These are phyloP conservation scores for Carex pumila DNA, from an alignment of 176 grass and related monocot species.

Conservation along the genomic window DNA sequence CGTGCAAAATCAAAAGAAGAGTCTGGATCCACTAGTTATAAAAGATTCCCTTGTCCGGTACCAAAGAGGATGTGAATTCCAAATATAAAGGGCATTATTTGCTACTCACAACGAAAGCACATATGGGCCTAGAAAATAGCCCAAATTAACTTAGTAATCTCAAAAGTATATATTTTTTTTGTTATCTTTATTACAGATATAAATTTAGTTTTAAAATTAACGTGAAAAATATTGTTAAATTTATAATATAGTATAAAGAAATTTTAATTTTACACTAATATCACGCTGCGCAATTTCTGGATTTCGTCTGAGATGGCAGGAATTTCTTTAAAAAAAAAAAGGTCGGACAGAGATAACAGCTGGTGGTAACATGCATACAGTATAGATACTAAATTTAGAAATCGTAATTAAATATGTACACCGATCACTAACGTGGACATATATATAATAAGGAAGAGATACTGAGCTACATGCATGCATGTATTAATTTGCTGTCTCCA, in stretches of 20 bases:
- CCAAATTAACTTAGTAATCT: too few species aligned
- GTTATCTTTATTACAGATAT: too few species aligned
- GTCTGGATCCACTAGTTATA: too few species aligned
- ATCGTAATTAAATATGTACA: neutral
- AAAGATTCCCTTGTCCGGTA: too few species aligned
- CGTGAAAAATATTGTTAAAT: neutral
- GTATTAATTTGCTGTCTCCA: neutral
- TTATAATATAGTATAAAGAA: neutral
- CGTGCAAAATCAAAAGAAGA: too few species aligned
- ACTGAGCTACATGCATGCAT: neutral
- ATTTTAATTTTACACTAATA: neutral
- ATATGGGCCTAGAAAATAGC: too few species aligned
- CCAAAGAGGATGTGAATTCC: too few species aligned
- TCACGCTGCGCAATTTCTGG: neutral
- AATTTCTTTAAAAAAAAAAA: neutral
- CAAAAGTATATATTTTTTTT: too few species aligned
- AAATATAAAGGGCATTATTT: too few species aligned
- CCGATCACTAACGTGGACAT: neutral
- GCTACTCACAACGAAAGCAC: too few species aligned
- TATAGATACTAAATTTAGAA: conserved; percentile 1
- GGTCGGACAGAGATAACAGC: neutral
- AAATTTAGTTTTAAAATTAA: too few species aligned
- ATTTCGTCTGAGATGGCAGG: neutral
- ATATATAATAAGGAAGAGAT: neutral
- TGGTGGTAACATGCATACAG: neutral